Evolutionary conservation across 768 basidiomycete genomes (phyloP).

Genomic region (Pleurotus tuber-regium): DNA sequence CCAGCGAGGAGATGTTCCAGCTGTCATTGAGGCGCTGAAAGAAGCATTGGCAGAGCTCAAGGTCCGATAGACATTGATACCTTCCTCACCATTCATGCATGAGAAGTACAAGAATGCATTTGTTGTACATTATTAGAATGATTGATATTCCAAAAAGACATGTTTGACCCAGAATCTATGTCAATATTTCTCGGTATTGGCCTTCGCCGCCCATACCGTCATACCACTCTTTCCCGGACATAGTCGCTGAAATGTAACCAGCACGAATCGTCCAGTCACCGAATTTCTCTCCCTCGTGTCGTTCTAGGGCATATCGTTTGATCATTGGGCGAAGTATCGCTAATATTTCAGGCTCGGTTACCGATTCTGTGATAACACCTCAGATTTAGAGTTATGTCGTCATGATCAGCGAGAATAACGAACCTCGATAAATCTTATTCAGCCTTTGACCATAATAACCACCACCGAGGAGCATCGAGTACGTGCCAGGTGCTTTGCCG

Average conservation of each 20-base stretch:
- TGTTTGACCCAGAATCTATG: too few relatives aligned
- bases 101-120: background rate
- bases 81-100: background rate
- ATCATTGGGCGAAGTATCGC: constrained; percentile 92
- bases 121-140: background rate
- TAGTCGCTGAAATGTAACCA: constrained; percentile 87
- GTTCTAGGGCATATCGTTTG: constrained; percentile 86
- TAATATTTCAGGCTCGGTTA: constrained; percentile 89
- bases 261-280: constrained; percentile 94
- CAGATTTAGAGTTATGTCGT: background rate
- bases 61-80: constrained; percentile 11
- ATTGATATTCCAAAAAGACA: too few relatives aligned
- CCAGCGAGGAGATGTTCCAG: constrained; percentile 73
- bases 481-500: constrained; percentile 91
- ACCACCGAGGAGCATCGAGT: constrained; percentile 94
- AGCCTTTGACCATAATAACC: constrained; percentile 93
- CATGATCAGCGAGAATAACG: constrained; percentile 6
- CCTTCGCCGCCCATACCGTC: constrained; percentile 82
- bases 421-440: constrained; percentile 93
- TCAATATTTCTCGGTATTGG: constrained; percentile 35
- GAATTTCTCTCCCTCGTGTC: constrained; percentile 85
- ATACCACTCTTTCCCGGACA: constrained; percentile 84
- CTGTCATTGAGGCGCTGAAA: constrained; percentile 61
- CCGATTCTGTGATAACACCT: constrained; percentile 54
- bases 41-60: constrained; percentile 48